Conservation (phyloP, 192 early-diverging fungal species). For the Gryganskiella cystojenkinii region DNA sequence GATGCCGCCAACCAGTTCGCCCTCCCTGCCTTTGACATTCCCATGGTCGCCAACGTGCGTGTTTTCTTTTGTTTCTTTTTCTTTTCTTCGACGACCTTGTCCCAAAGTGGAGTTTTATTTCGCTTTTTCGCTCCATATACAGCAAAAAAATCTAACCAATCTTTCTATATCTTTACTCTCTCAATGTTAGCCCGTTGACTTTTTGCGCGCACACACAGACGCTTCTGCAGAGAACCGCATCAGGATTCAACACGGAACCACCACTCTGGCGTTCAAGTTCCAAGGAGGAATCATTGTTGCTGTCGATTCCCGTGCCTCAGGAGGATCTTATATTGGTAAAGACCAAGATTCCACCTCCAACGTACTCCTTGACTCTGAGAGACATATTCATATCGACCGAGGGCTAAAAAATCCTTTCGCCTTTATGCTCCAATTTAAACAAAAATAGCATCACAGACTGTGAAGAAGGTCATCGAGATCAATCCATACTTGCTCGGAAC, state of each 20-base stretch:
- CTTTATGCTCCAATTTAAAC: neutral
- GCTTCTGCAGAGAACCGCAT: slow-evolving; percentile 84
- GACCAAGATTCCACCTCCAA: too few relatives aligned
- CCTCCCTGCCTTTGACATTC: slow-evolving; percentile 66
- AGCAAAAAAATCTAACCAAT: neutral
- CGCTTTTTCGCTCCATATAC: neutral
- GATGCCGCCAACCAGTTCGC: slow-evolving; percentile 64
- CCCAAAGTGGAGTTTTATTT: too few relatives aligned
- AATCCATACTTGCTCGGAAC: slow-evolving; percentile 98
- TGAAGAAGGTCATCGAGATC: slow-evolving; percentile 99
- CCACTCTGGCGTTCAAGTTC: slow-evolving; percentile 98
- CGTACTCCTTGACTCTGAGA: too few relatives aligned
- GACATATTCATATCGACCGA: too few relatives aligned
- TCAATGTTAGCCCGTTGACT: slow-evolving; percentile 79
- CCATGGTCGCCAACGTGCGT: slow-evolving; percentile 64
- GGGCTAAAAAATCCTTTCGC: too few relatives aligned
- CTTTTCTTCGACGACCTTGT: neutral
- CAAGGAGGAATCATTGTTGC: slow-evolving; percentile 93
- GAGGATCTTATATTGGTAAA: slow-evolving; percentile 89
- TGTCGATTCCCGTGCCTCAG: slow-evolving; percentile 96
- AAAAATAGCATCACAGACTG: slow-evolving; percentile 84
- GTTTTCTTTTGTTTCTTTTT: neutral
- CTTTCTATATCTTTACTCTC: neutral
- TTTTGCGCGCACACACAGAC: slow-evolving; percentile 85
- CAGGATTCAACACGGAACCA: slow-evolving; percentile 96